These are phyloP conservation scores for Aspergillus carlsbadensis DNA, from an alignment of 495 filamentous ascomycete genomes.

Conservation along the genomic window DNA sequence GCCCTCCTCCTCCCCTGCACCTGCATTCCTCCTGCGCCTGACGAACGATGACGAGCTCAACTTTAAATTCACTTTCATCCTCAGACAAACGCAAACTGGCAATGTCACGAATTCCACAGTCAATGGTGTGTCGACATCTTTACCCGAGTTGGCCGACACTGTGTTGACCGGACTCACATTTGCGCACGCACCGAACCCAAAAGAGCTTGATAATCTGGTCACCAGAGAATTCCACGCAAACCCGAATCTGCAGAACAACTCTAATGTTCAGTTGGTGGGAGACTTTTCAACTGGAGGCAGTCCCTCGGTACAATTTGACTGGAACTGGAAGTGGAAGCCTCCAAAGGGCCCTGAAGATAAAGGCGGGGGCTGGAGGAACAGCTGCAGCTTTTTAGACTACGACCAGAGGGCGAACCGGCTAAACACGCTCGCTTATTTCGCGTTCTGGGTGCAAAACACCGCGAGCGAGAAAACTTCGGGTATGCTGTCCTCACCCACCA, in stretches of 20 bases:
- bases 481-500: constrained; percentile 58
- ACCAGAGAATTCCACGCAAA: constrained; percentile 95
- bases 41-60: constrained; percentile 85
- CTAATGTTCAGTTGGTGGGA: constrained; percentile 89
- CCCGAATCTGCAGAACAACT: constrained; percentile 95
- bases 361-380: constrained; percentile 90
- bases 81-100: constrained; percentile 63
- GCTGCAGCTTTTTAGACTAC: constrained; percentile 95
- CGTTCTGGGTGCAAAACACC: constrained; percentile 88
- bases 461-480: constrained; percentile 33
- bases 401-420: constrained; percentile 88
- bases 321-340: constrained; percentile 95
- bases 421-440: constrained; percentile 84
- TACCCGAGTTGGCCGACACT: constrained; percentile 60
- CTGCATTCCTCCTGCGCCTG: constrained; percentile 81
- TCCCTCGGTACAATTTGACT: constrained; percentile 84
- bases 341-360: constrained; percentile 80
- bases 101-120: constrained; percentile 42
- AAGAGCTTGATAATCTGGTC: constrained; percentile 89
- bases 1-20: constrained; percentile 49
- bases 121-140: constrained; percentile 49
- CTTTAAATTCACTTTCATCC: constrained; percentile 88
- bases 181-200: constrained; percentile 78
- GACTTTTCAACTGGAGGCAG: constrained; percentile 80
- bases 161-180: constrained; percentile 87